phyloP scores from a whole-genome alignment of 805 yeast species.

The Jamesozyma hellenica region DNA sequence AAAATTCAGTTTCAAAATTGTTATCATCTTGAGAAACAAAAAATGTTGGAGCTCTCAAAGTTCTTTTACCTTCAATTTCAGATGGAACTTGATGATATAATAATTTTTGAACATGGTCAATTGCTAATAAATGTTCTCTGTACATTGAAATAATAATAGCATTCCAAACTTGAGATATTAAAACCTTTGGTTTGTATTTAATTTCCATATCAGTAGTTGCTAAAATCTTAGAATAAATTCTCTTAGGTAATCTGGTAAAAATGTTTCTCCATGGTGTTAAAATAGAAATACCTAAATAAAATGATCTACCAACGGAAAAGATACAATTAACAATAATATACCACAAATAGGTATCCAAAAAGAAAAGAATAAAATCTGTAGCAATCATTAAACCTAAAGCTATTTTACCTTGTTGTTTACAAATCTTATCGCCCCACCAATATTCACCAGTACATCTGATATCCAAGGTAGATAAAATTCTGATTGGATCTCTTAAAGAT shows the following conservation, averaged over 20 bases:
- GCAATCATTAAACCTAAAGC: constrained; percentile 87
- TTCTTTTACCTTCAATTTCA: constrained; percentile 95
- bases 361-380: constrained; percentile 89
- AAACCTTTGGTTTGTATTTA: constrained; percentile 95
- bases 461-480: constrained; percentile 70
- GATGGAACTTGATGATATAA: constrained; percentile 97
- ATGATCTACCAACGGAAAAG: constrained; percentile 94
- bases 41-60: constrained; percentile 97
- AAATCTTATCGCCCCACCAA: constrained; percentile 68
- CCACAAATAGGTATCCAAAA: constrained; percentile 98
- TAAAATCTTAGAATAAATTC: constrained; percentile 93
- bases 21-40: constrained; percentile 95
- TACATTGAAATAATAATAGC: constrained; percentile 98
- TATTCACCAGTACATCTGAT: constrained; percentile 95
- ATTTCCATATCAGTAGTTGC: constrained; percentile 99
- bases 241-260: constrained; percentile 94
- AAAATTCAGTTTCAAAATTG: constrained; percentile 90
- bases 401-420: constrained; percentile 80
- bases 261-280: constrained; percentile 99
- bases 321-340: constrained; percentile 90
- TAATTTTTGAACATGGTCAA: constrained; percentile 96
- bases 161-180: constrained; percentile 98
- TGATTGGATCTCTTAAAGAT: constrained; percentile 88
- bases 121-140: constrained; percentile 96
- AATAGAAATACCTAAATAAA: constrained; percentile 96